A percentile compares a stretch with the other conserved stretches of the same genome.
Evolutionary conservation across 2,329 filamentous ascomycete species (phyloP).

Genomic region (Colletotrichum tabaci): DNA sequence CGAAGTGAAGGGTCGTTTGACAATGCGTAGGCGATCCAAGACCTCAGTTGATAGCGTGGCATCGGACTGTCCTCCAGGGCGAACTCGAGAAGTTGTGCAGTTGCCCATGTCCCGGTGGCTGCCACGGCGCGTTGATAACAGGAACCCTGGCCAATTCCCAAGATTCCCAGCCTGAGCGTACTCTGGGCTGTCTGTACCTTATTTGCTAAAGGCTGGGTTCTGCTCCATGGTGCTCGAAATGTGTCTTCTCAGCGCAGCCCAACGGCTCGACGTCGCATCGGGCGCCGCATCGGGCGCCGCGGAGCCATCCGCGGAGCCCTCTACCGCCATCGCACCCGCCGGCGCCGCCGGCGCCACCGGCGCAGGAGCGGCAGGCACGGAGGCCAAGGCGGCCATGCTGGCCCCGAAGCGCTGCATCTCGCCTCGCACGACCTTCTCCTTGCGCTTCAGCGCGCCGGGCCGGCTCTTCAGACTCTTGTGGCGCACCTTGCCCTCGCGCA

Average conservation of each 20-base stretch:
- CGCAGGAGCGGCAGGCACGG: conserved; percentile 47
- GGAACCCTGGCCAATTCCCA: not conserved
- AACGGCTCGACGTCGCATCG: conserved; percentile 70
- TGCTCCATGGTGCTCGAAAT: conserved; percentile 92
- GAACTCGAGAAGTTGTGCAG: no score
- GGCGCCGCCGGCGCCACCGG: conserved; percentile 23
- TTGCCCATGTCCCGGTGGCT: no score
- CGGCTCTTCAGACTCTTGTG: conserved; percentile 82
- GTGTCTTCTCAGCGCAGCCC: conserved; percentile 86
- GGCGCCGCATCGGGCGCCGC: conserved; percentile 36
- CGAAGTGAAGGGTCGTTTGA: no score
- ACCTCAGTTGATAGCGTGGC: no score
- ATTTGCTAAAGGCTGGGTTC: conserved; percentile 78
- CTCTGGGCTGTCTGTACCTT: not conserved
- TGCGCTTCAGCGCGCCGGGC: conserved; percentile 86
- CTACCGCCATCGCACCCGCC: conserved; percentile 38
- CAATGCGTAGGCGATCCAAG: not conserved
- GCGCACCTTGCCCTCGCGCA: conserved; percentile 73
- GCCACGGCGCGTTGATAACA: not conserved
- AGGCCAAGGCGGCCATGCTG: conserved; percentile 83
- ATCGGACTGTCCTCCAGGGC: no score
- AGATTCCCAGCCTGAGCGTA: not conserved
- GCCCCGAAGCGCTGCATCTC: conserved; percentile 89
- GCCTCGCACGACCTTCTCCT: conserved; percentile 82
- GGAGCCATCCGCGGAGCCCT: conserved; percentile 31